Evolutionary conservation across 164 flowering plant genomes (phyloP).

Genomic region (Cinnamomum micranthum): DNA sequence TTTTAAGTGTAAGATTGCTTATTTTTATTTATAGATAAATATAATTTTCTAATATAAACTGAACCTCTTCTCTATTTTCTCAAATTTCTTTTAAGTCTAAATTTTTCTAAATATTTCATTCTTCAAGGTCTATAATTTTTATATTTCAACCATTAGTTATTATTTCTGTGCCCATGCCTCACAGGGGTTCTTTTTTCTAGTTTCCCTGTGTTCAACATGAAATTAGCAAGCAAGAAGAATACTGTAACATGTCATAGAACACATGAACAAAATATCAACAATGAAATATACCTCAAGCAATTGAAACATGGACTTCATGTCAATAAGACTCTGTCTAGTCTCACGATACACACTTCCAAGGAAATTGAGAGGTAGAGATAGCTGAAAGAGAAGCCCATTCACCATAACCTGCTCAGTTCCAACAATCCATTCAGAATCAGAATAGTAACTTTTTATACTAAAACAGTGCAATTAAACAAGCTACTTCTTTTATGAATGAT

Average conservation of each 20-base stretch:
- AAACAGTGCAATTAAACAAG: conserved; percentile 1
- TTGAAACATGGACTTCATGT: conserved; percentile 96
- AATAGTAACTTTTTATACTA: not conserved
- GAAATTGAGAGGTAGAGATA: conserved; percentile 94
- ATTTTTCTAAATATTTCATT: too few relatives aligned
- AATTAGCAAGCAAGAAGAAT: not conserved
- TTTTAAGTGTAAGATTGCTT: too few relatives aligned
- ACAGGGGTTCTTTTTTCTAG: too few relatives aligned
- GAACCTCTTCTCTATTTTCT: too few relatives aligned
- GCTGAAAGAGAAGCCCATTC: conserved; percentile 92
- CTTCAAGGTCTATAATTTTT: too few relatives aligned
- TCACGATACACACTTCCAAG: conserved; percentile 99
- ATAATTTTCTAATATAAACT: too few relatives aligned
- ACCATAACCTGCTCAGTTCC: conserved; percentile 80
- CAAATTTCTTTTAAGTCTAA: too few relatives aligned
- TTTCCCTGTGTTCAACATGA: not conserved
- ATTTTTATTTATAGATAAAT: too few relatives aligned
- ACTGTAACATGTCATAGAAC: not conserved
- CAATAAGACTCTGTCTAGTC: conserved; percentile 92
- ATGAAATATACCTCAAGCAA: conserved; percentile 74
- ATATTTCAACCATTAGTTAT: too few relatives aligned
- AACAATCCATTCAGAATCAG: conserved; percentile 7
- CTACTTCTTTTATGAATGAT: too few relatives aligned
- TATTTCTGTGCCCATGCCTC: too few relatives aligned
- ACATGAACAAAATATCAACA: not conserved